Evolutionary conservation across 805 yeast genomes (phyloP), one percentile per base, ranked within the genome.

Genomic region (Candida awuae): DNA sequence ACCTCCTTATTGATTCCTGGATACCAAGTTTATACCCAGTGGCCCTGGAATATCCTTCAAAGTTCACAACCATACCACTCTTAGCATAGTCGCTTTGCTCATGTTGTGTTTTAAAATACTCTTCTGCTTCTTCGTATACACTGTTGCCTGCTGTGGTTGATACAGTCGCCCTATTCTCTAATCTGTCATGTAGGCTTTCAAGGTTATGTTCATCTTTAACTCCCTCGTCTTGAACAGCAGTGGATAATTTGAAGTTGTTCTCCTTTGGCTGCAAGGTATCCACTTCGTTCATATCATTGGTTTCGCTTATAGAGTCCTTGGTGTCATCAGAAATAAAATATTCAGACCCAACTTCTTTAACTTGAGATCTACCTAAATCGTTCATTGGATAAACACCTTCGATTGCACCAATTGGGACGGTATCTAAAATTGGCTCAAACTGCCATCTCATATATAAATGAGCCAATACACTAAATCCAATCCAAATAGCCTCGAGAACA

Each of bases 401-500:
- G 43, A 75, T 61, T 6, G 76, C 86, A 35, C 81, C 75, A 37
- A 83, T 55, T 44, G 92, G 94, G 38, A 84, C 85, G 30, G 70
- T 61, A 38, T 83, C 86, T 39, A 77, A 63, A 42, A 82, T 56
- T 25, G 85, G 80, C 35, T 75, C 68, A 58, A 80, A 81, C 45
- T 58, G 70, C 58, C 69, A 58, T 54, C 75, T 76, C 52, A 75
- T 64, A 56, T 68, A 79, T 22, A 82, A 43, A 53, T 82, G 90
- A 22, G 71, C 63, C 16, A 61, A 56, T 21, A 73, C 79, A 12
- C 90, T 80, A 32, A 63, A 72, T n/a, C 56, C 74, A 13, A 80
- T 49, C 44, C 70, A 59, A n/a, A 76, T 68, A 39, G 66, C 80
- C 58, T 82, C 88, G 40, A 84, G 63, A 3, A 67, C 92, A 47